Evolutionary conservation across 306 rosid species (phyloP).

Genomic region (Sicyos edulis): DNA sequence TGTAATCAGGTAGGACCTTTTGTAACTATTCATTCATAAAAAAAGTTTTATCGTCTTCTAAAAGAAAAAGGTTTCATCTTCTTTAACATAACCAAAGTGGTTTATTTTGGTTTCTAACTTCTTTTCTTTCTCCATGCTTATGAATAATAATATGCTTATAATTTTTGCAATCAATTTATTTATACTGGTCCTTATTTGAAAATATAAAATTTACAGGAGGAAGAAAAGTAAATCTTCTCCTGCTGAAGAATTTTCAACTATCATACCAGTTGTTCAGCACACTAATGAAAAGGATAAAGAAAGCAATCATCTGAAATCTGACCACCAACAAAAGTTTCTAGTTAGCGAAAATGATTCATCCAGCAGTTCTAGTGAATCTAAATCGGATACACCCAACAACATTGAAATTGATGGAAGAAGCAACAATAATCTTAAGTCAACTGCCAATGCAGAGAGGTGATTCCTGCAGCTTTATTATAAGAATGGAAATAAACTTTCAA

Average conservation of each 20-base stretch:
- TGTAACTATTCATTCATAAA: no score
- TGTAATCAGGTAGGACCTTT: no score
- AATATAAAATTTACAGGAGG: slow-evolving; percentile 37
- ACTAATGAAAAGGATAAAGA: slow-evolving; percentile 30
- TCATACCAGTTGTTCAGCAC: slow-evolving; percentile 29
- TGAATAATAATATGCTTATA: not conserved
- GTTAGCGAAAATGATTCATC: slow-evolving; percentile 39
- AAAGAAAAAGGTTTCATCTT: not conserved
- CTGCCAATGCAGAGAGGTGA: slow-evolving; percentile 46
- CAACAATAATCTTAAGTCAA: slow-evolving; percentile 28
- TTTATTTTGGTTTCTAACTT: not conserved
- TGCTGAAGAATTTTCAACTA: slow-evolving; percentile 32
- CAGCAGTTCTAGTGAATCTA: slow-evolving; percentile 32
- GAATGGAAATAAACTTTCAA: slow-evolving; percentile 19
- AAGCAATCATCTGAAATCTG: slow-evolving; percentile 25
- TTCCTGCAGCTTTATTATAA: slow-evolving; percentile 18
- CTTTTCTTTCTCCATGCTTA: not conserved
- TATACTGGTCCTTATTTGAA: slow-evolving; percentile 18
- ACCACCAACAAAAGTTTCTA: slow-evolving; percentile 27
- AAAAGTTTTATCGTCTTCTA: no score
- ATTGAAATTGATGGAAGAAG: slow-evolving; percentile 27
- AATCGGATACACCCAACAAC: slow-evolving; percentile 29
- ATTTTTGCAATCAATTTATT: not conserved
- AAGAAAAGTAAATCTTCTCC: slow-evolving; percentile 58
- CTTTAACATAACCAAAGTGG: not conserved